These are phyloP conservation scores for Rhodotorula kratochvilovae DNA, from an alignment of 768 basidiomycete species.

Conservation along the genomic window DNA sequence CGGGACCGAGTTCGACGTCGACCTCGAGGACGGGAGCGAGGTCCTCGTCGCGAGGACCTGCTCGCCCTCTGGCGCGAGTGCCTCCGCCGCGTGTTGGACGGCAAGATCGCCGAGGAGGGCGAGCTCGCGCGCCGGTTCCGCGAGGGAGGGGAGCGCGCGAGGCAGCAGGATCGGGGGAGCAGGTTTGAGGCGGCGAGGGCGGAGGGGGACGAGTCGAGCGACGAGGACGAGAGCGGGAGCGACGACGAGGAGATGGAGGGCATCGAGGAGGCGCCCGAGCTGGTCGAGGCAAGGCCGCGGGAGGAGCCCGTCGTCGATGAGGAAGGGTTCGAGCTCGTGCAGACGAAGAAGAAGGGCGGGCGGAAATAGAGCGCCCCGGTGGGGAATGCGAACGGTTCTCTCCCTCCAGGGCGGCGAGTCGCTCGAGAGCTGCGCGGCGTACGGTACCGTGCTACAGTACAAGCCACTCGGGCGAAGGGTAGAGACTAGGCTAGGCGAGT, in stretches of 20 bases:
- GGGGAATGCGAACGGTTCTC: background rate
- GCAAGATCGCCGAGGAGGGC: slow-evolving; percentile 53
- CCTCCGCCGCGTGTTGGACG: slow-evolving; percentile 41
- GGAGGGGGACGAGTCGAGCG: slow-evolving; percentile 46
- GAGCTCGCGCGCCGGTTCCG: slow-evolving; percentile 60
- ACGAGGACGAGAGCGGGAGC: slow-evolving; percentile 48
- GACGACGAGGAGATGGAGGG: slow-evolving; percentile 26
- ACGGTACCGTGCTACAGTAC: no score
- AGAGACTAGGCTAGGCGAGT: no score
- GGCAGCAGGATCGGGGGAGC: slow-evolving; percentile 54
- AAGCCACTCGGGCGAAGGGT: no score
- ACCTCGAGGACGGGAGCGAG: slow-evolving; percentile 78
- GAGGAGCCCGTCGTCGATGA: slow-evolving; percentile 75
- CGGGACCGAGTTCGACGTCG: slow-evolving; percentile 78
- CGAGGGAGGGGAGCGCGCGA: slow-evolving; percentile 58
- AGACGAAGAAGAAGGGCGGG: slow-evolving; percentile 46
- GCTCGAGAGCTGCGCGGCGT: no score
- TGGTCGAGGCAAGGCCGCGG: slow-evolving; percentile 19
- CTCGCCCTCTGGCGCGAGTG: slow-evolving; percentile 59
- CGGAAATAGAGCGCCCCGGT: slow-evolving; percentile 21
- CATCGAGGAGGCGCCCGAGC: slow-evolving; percentile 50
- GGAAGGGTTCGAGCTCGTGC: slow-evolving; percentile 83
- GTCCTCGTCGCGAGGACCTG: slow-evolving; percentile 68
- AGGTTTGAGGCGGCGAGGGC: slow-evolving; percentile 9
- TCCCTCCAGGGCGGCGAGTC: background rate